Evolutionary conservation across 768 basidiomycete genomes (phyloP).

Genomic region (Psilocybe azurescens): DNA sequence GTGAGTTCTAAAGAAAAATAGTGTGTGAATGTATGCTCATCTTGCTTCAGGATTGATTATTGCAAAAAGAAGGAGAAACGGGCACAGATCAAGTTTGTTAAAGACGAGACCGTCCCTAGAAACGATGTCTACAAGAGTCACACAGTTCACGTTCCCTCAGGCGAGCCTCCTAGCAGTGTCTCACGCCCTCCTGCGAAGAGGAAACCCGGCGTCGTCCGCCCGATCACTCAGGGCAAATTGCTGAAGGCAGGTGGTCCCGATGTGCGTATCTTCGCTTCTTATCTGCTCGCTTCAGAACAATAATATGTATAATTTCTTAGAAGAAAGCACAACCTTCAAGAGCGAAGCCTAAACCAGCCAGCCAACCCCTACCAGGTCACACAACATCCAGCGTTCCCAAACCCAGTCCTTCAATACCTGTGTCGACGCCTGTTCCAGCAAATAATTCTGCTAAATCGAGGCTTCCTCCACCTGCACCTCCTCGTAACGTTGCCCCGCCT

Average conservation of each 20-base stretch:
- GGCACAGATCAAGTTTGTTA: slow-evolving; percentile 83
- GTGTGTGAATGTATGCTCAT: neutral
- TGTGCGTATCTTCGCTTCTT: slow-evolving; percentile 33
- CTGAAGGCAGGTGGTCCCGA: slow-evolving; percentile 77
- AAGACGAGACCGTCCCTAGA: slow-evolving; percentile 82
- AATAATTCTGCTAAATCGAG: slow-evolving; percentile 18
- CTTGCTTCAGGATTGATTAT: slow-evolving; percentile 76
- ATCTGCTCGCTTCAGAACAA: neutral
- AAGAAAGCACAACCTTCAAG: slow-evolving; percentile 44
- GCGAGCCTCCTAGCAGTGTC: slow-evolving; percentile 81
- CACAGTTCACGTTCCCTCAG: slow-evolving; percentile 84
- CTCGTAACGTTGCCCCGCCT: slow-evolving; percentile 39
- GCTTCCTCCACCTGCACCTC: slow-evolving; percentile 38
- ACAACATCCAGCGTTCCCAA: slow-evolving; percentile 45
- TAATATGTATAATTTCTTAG: slow-evolving; percentile 28
- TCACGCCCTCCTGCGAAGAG: slow-evolving; percentile 87
- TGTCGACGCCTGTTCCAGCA: slow-evolving; percentile 36
- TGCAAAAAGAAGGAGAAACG: slow-evolving; percentile 98
- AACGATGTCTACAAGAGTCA: slow-evolving; percentile 95
- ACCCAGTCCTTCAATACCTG: slow-evolving; percentile 33
- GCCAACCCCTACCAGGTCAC: slow-evolving; percentile 68
- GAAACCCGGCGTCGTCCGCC: slow-evolving; percentile 85
- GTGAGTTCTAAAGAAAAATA: slow-evolving; percentile 50
- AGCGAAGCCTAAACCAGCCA: slow-evolving; percentile 61
- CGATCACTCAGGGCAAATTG: slow-evolving; percentile 85